Base-by-base conservation (phyloP, 2,329 filamentous ascomycete genomes). In the Colletotrichum destructivum region DNA sequence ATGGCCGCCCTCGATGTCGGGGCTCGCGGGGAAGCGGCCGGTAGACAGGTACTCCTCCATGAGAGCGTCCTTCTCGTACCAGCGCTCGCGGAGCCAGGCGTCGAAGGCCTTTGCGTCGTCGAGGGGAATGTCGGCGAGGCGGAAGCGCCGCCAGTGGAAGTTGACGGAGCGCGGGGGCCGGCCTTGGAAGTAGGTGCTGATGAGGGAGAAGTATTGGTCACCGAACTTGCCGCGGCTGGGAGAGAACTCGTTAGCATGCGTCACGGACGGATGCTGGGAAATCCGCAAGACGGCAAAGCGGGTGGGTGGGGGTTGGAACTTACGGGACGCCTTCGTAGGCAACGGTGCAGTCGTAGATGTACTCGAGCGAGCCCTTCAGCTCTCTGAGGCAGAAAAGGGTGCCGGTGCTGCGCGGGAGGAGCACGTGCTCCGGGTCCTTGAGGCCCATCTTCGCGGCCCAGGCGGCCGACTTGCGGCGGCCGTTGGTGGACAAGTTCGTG, bases 321-420 rank as follows among this genome's bases (percentile, higher is more conserved):
- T 88, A 96, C 92, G 94, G 93, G 54, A 98, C 90, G 16, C 96
- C 96, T 82, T 98, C 96, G 79, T 99, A 99, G 5, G 94, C 95
- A 68, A 99, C 92, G 0, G 96, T 98, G 81, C 95, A 98, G 82
- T 97, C 94, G 77, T 97, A 97, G 0, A 97, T 85, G 83, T 94
- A 97, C 13, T 96, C 93, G 0, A 95, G 90, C 0, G 91, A 92
- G 11, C 88, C 89, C 76, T 90, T 89, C 16, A 97, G 84, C 80
- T 97, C 91, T 73, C 91, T 91, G 54, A 97, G 82, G 76, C 93
- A 95, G 78, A 95, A 97, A 75, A 89, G 92, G 73, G 93, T 88
- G 60, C 94, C 94, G 0, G 94, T 96, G 79, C 93, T 95, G 63
- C 94, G 88, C 1, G 94, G 94, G 2, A 97, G 83, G 75, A 97